Conservation (phyloP, 179 eudicot genomes). For the Vitellaria paradoxa region DNA sequence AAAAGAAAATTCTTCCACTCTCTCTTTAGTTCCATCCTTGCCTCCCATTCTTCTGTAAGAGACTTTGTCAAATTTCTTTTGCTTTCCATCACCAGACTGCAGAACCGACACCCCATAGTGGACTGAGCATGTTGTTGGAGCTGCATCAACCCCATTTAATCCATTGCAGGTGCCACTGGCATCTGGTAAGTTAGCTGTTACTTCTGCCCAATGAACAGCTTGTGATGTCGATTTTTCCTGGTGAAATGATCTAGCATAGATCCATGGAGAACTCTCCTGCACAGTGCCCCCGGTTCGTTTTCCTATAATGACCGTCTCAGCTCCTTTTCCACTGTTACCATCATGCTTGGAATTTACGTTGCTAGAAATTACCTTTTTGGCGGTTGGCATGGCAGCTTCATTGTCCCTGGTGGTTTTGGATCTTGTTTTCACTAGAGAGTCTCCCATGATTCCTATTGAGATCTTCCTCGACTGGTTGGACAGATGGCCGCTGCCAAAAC, state of each 20-base stretch:
- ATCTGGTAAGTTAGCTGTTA: conserved; percentile 20
- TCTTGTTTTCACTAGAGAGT: conserved; percentile 30
- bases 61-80: conserved; percentile 24
- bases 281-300: conserved; percentile 25
- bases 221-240: conserved; percentile 18
- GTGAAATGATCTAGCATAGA: conserved; percentile 29
- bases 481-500: conserved; percentile 54
- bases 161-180: conserved; percentile 17
- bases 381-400: conserved; percentile 15
- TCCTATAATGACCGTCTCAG: conserved; percentile 17
- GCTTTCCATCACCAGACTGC: conserved; percentile 29
- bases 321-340: conserved; percentile 17
- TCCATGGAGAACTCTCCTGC: conserved; percentile 44
- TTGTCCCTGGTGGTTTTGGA: conserved; percentile 18
- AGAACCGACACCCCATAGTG: conserved; percentile 19
- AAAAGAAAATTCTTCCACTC: conserved; percentile 22
- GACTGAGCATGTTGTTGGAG: conserved; percentile 19
- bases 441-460: conserved; percentile 69
- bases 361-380: conserved; percentile 22
- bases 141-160: conserved; percentile 20
- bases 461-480: conserved; percentile 76
- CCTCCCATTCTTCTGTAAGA: conserved; percentile 22
- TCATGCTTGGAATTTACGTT: conserved; percentile 22
- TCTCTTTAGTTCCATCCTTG: conserved; percentile 23
- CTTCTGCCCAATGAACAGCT: conserved; percentile 25